These are phyloP conservation scores for Massarina eburnea DNA, from an alignment of 2,329 filamentous ascomycete genomes.

Conservation along the genomic window DNA sequence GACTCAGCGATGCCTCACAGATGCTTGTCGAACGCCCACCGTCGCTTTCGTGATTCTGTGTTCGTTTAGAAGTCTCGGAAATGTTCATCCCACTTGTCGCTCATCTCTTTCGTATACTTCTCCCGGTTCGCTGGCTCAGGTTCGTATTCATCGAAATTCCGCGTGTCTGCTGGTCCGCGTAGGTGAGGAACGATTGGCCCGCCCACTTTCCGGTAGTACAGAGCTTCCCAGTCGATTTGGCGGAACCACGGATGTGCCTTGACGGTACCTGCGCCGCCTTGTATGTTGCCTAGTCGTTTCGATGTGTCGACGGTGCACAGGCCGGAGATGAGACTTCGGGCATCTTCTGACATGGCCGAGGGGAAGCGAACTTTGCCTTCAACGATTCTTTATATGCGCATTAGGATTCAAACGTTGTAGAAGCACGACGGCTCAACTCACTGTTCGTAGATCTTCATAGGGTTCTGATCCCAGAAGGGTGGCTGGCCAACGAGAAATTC, in stretches of 20 bases:
- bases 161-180: slow-evolving; percentile 70
- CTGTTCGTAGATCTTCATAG: slow-evolving; percentile 82
- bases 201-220: slow-evolving; percentile 63
- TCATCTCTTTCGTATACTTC: slow-evolving; percentile 69
- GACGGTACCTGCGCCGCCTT: slow-evolving; percentile 70
- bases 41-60: neutral
- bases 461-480: slow-evolving; percentile 84
- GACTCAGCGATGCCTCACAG: neutral
- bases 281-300: slow-evolving; percentile 75
- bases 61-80: slow-evolving; percentile 68
- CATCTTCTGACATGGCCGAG: slow-evolving; percentile 65
- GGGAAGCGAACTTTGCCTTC: slow-evolving; percentile 77
- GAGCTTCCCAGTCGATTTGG: slow-evolving; percentile 71
- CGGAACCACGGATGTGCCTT: slow-evolving; percentile 77
- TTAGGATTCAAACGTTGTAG: slow-evolving; percentile 1
- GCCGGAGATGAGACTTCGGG: slow-evolving; percentile 72
- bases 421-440: slow-evolving; percentile 20
- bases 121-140: slow-evolving; percentile 69
- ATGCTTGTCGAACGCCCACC: neutral
- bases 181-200: slow-evolving; percentile 78
- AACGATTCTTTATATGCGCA: slow-evolving; percentile 62
- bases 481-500: slow-evolving; percentile 84
- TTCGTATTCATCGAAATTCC: slow-evolving; percentile 83
- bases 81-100: slow-evolving; percentile 66
- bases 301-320: slow-evolving; percentile 80